Percentiles rank a stretch among this genome's conserved stretches.
These are phyloP conservation scores for Fusarium clavum DNA, from an alignment of 2,329 filamentous ascomycete species.

Conservation along the genomic window DNA sequence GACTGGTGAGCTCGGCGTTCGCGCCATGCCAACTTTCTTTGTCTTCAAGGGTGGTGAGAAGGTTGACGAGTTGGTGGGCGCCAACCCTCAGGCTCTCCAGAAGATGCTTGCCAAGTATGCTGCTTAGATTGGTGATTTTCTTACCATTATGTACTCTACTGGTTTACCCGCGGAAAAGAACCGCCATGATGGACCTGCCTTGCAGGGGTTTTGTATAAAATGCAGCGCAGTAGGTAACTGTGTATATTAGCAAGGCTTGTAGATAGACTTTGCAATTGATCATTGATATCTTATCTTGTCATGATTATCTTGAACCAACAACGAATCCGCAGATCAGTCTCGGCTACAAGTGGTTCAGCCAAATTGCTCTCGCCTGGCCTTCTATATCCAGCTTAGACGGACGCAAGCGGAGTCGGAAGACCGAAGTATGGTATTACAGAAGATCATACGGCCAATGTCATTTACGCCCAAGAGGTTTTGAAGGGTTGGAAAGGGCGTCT, in stretches of 20 bases:
- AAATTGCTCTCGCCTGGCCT: constrained; percentile 26
- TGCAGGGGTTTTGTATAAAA: not conserved
- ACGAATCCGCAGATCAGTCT: not conserved
- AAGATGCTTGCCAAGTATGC: constrained; percentile 34
- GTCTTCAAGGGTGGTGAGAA: constrained; percentile 85
- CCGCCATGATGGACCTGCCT: not conserved
- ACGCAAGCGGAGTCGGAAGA: constrained; percentile 22
- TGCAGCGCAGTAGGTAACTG: not conserved
- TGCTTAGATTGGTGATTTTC: not conserved
- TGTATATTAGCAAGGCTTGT: constrained; percentile 25
- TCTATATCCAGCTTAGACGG: constrained; percentile 21
- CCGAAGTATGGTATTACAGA: constrained; percentile 9
- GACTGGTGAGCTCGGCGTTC: constrained; percentile 80
- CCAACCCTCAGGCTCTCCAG: constrained; percentile 68
- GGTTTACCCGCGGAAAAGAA: not conserved
- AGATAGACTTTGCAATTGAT: constrained; percentile 3
- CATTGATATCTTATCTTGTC: not conserved
- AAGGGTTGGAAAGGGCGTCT: not conserved
- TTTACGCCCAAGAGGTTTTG: constrained; percentile 19
- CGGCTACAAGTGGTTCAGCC: constrained; percentile 7
- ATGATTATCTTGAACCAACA: not conserved
- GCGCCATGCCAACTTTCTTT: constrained; percentile 93
- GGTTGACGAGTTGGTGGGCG: constrained; percentile 79
- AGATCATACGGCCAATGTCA: constrained; percentile 26
- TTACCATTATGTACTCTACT: not conserved